These are phyloP conservation scores for Pterocarpus macrocarpus DNA, from an alignment of 306 rosid genomes.

Conservation along the genomic window DNA sequence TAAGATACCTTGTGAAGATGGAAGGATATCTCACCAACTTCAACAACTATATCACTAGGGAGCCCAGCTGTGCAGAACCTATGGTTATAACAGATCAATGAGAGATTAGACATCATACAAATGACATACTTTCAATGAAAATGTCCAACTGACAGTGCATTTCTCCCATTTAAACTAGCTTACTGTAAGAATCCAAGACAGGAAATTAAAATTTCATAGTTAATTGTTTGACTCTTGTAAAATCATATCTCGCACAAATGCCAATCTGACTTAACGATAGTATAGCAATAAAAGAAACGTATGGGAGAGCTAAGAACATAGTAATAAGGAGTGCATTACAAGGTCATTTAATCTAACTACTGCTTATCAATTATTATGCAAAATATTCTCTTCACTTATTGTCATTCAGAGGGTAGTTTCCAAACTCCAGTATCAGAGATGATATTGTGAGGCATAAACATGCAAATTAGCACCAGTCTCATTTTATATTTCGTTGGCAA, in stretches of 20 bases:
- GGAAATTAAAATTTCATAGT: too few species aligned
- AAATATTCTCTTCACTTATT: conserved; percentile 5
- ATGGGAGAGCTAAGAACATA: not conserved
- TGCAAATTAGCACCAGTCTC: not conserved
- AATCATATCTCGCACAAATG: too few species aligned
- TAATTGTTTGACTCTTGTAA: too few species aligned
- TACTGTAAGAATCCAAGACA: not conserved
- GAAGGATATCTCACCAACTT: conserved; percentile 95
- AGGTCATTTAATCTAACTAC: conserved; percentile 17
- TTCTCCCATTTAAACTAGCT: conserved; percentile 24
- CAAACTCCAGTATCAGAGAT: not conserved
- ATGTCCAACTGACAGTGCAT: not conserved
- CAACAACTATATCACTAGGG: conserved; percentile 91
- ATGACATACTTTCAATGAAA: not conserved
- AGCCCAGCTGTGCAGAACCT: conserved; percentile 99
- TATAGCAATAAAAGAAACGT: too few species aligned
- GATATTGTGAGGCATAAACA: conserved; percentile 14
- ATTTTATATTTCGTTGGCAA: too few species aligned
- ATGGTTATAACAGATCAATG: conserved; percentile 30
- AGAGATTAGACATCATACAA: conserved; percentile 4
- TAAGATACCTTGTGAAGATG: conserved; percentile 96
- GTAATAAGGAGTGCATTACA: conserved; percentile 10
- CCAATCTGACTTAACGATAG: too few species aligned
- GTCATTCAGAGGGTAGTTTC: not conserved
- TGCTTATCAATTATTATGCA: not conserved